These are phyloP conservation scores for Leishmania turanica DNA, from an alignment of 208 protist species.

Conservation along the genomic window DNA sequence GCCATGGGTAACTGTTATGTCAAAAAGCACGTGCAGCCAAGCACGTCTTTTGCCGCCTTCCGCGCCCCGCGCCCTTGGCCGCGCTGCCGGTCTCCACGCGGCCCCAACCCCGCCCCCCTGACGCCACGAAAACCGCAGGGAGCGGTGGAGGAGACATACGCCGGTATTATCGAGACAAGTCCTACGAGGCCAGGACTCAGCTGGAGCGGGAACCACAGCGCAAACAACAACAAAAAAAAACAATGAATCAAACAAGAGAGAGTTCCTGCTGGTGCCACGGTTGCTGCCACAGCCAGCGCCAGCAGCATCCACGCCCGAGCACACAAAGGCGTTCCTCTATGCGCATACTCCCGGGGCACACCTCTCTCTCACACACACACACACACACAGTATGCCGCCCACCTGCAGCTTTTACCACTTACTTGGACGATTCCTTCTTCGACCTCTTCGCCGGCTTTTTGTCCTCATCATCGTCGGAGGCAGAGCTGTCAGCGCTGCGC, in stretches of 20 bases:
- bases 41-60: background rate
- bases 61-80: background rate
- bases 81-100: background rate
- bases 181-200: background rate
- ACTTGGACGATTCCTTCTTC: constrained; percentile 11
- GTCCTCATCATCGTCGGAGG: constrained; percentile 28
- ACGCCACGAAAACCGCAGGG: background rate
- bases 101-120: too few relatives aligned
- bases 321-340: background rate
- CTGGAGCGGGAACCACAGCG: background rate
- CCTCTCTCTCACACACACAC: background rate
- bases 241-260: background rate
- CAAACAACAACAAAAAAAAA: background rate
- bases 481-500: constrained; percentile 24
- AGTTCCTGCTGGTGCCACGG: too few relatives aligned
- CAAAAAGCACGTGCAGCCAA: background rate
- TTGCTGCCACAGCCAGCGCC: background rate
- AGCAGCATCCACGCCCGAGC: background rate
- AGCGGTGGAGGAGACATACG: background rate
- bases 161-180: background rate
- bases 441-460: constrained; percentile 22
- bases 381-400: background rate
- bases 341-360: too few relatives aligned
- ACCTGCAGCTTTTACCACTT: background rate
- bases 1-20: background rate